These are phyloP conservation scores for Aeminium ludgeri DNA, from an alignment of 495 filamentous ascomycete species.

Conservation along the genomic window DNA sequence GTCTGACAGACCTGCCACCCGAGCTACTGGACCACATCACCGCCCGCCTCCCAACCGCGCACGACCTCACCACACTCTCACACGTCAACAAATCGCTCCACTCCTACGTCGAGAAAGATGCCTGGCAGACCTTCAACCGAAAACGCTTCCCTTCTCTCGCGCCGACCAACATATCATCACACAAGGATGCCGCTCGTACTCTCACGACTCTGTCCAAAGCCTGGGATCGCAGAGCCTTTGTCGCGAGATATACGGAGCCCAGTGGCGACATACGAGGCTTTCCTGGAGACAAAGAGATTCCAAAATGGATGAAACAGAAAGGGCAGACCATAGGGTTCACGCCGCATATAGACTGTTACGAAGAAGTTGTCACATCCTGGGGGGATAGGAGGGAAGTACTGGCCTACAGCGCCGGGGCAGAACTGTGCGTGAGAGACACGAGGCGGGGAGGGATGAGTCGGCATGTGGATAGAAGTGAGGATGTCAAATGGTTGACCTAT, in stretches of 20 bases:
- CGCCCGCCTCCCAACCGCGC: slow-evolving; percentile 36
- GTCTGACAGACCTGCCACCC: slow-evolving; percentile 39
- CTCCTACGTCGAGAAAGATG: slow-evolving; percentile 34
- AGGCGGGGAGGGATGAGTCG: too few relatives aligned
- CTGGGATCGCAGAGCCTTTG: slow-evolving; percentile 40
- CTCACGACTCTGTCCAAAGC: slow-evolving; percentile 43
- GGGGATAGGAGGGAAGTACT: slow-evolving; percentile 38
- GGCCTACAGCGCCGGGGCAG: slow-evolving; percentile 44
- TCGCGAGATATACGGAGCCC: slow-evolving; percentile 38
- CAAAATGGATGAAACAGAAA: slow-evolving; percentile 21
- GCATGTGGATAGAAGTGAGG: slow-evolving; percentile 9
- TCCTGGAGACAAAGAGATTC: slow-evolving; percentile 11
- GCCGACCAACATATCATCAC: slow-evolving; percentile 13
- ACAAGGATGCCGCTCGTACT: slow-evolving; percentile 37
- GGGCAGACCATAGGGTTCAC: slow-evolving; percentile 49
- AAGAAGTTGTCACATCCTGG: slow-evolving; percentile 35
- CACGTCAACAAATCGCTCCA: slow-evolving; percentile 35
- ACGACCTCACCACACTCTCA: slow-evolving; percentile 30
- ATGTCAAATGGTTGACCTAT: slow-evolving; percentile 33
- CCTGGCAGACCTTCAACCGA: slow-evolving; percentile 41
- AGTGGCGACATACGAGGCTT: slow-evolving; percentile 16
- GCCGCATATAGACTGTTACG: slow-evolving; percentile 45
- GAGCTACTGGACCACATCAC: slow-evolving; percentile 45
- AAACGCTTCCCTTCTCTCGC: slow-evolving; percentile 34
- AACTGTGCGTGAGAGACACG: slow-evolving; percentile 31